phyloP scores from a whole-genome alignment of 2,329 filamentous ascomycete species.

The Mycogone perniciosa region DNA sequence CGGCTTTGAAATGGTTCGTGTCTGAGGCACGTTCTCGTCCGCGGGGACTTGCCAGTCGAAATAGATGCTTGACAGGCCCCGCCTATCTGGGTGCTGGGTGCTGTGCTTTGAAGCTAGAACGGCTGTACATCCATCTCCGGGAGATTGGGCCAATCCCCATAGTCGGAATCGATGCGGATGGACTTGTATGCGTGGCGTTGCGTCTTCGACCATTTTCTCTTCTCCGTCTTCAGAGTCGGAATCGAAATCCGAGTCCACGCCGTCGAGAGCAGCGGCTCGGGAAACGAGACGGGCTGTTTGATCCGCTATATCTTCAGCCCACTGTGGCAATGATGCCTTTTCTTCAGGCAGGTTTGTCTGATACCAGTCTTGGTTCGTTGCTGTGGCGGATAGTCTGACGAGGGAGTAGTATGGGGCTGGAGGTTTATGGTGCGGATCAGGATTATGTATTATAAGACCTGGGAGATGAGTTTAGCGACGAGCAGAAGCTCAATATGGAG shows the following conservation, averaged over 20 bases:
- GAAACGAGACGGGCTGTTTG: slow-evolving; percentile 39
- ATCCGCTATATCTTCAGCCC: slow-evolving; percentile 42
- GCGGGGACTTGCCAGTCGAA: slow-evolving; percentile 28
- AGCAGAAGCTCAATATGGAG: background rate
- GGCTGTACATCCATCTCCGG: slow-evolving; percentile 45
- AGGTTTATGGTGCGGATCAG: slow-evolving; percentile 18
- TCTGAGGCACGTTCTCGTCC: slow-evolving; percentile 1
- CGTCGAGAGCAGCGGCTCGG: slow-evolving; percentile 37
- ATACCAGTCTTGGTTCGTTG: slow-evolving; percentile 46
- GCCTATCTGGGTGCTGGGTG: slow-evolving; percentile 42
- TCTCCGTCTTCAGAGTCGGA: slow-evolving; percentile 20
- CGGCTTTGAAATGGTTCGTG: slow-evolving; percentile 9
- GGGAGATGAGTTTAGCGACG: background rate
- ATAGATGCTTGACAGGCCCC: slow-evolving; percentile 30
- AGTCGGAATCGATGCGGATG: slow-evolving; percentile 45
- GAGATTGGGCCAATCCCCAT: slow-evolving; percentile 47
- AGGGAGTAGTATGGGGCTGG: slow-evolving; percentile 44
- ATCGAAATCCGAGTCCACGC: slow-evolving; percentile 23
- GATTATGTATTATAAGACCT: slow-evolving; percentile 43
- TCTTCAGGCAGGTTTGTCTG: slow-evolving; percentile 40
- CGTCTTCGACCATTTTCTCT: slow-evolving; percentile 13
- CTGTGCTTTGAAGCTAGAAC: slow-evolving; percentile 44
- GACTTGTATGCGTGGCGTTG: slow-evolving; percentile 29
- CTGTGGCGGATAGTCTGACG: slow-evolving; percentile 46
- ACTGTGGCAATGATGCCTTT: slow-evolving; percentile 30